Base-by-base conservation (phyloP, 2,329 filamentous ascomycete genomes). In the Orbilia brochopaga region DNA sequence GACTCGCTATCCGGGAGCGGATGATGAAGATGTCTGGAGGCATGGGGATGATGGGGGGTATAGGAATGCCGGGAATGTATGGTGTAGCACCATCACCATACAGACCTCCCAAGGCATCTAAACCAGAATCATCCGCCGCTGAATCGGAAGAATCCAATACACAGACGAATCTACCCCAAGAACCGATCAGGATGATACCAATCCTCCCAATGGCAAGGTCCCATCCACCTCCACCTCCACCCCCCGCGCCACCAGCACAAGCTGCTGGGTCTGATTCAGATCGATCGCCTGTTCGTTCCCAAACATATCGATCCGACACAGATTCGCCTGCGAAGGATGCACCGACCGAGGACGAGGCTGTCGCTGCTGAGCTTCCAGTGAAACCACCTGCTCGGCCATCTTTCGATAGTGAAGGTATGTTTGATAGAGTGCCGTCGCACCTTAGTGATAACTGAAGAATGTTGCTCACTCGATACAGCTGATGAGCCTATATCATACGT, bases 21-120 rank as follows among this genome's bases (percentile, higher is more conserved):
- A 99, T 99, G 91, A 94, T 94, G 51, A 97, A 96, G 81, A 94
- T 99, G 89, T 96, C 93, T 75, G 93, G 93, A 62, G 93, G 93
- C 21, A 96, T 96, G 91, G 91, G 91, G 52, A 96, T 97, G 89
- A 87, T 91, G 78, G 91, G 91, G 76, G 94, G 97, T 2, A 85
- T 85, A 40, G 87, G 86, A 69, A 85, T 91, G 78, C 85, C 87
- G 15, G 54, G 62, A 23, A 84, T 89, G 81, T 82, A 84, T 69
- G 81, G 80, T 2, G 76, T 56, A 5, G 79, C 80, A n/a, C 78
- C 81, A 30, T 76, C 81, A 7, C 79, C 81, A 8, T 81, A 53
- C 8, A 35, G 35, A 30, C 40, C 62, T 17, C 54, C 59, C 1
- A 70, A 64, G 56, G 44, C 67, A 2, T 55, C 53, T 5, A 63